These are phyloP conservation scores for Colletotrichum trifolii DNA, from an alignment of 2,329 filamentous ascomycete species.

Conservation along the genomic window DNA sequence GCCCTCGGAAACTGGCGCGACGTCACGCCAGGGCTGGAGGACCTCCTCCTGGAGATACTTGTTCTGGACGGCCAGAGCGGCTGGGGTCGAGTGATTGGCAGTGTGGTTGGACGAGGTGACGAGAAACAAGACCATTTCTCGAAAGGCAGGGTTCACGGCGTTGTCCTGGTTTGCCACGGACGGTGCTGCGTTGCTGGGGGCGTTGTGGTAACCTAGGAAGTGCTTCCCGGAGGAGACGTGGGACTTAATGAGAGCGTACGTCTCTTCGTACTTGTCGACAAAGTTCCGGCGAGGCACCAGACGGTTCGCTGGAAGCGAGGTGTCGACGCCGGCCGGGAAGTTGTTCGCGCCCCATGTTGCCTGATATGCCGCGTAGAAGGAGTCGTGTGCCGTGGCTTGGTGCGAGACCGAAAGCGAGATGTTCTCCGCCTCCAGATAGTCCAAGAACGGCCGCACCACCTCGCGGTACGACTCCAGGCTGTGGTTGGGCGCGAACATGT, in stretches of 20 bases:
- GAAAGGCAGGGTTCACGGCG: constrained; percentile 16
- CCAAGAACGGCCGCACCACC: constrained; percentile 20
- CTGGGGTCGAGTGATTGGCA: not conserved
- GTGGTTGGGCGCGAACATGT: constrained; percentile 26
- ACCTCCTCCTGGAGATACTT: not conserved
- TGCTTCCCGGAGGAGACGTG: constrained; percentile 46
- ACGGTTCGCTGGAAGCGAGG: constrained; percentile 29
- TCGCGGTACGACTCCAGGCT: constrained; percentile 9
- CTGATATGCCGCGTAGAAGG: constrained; percentile 15
- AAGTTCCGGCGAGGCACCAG: constrained; percentile 37
- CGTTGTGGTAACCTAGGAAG: constrained; percentile 38
- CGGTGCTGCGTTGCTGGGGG: constrained; percentile 8
- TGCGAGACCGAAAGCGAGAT: not conserved
- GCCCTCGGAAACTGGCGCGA: constrained; percentile 6
- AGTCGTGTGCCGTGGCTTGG: constrained; percentile 10
- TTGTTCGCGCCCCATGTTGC: constrained; percentile 36
- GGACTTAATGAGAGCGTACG: constrained; percentile 49
- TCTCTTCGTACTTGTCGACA: constrained; percentile 43
- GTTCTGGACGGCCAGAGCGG: not conserved
- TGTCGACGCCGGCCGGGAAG: constrained; percentile 15
- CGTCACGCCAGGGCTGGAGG: not conserved
- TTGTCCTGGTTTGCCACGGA: constrained; percentile 12
- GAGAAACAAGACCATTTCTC: constrained; percentile 13
- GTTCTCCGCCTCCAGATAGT: constrained; percentile 1
- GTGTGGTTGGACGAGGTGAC: not conserved